Conservation (phyloP, 73 alveolate species). For the Tetrahymena borealis region DNA sequence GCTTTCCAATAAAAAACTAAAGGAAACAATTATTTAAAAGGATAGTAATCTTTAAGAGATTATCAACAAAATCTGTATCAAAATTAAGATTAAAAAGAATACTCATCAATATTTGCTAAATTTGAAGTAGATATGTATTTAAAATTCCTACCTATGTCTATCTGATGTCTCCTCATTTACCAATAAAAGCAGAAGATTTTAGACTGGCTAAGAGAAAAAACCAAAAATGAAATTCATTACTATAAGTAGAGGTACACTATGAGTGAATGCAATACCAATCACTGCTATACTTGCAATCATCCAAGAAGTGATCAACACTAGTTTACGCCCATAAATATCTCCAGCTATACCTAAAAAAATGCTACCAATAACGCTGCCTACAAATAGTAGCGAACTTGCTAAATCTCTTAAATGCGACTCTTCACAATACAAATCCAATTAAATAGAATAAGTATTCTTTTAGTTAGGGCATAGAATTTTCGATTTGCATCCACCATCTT, state of each 20-base stretch:
- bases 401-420: background rate
- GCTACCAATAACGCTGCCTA: background rate
- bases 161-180: background rate
- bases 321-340: background rate
- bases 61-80: too few relatives aligned
- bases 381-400: background rate
- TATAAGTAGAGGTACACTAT: background rate
- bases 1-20: too few relatives aligned
- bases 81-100: too few relatives aligned
- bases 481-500: background rate
- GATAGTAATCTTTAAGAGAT: too few relatives aligned
- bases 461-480: background rate
- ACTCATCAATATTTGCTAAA: too few relatives aligned
- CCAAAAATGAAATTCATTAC: background rate
- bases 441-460: background rate
- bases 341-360: background rate
- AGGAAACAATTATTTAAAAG: too few relatives aligned
- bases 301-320: background rate
- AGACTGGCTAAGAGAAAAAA: background rate
- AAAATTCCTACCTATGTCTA: background rate
- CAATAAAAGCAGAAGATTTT: background rate
- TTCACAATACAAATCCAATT: background rate
- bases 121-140: background rate
- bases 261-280: background rate
- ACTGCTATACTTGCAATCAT: background rate